These are phyloP conservation scores for Allium fistulosum DNA, from an alignment of 106 monocot species.

Conservation along the genomic window DNA sequence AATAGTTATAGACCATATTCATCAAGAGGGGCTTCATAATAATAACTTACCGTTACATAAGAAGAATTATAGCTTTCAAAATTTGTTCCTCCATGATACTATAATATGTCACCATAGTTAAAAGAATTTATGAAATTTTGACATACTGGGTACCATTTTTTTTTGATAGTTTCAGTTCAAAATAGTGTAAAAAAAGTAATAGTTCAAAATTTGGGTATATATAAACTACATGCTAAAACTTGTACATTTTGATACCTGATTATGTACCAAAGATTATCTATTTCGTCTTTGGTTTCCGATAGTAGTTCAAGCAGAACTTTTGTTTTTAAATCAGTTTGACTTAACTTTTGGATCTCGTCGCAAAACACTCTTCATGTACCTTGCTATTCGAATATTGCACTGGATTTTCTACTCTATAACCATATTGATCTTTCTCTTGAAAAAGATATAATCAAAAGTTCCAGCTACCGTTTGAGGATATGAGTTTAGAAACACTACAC, in stretches of 20 bases:
- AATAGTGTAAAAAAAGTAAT: too few relatives aligned
- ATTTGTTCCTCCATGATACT: constrained; percentile 99
- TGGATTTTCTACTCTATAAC: constrained; percentile 29
- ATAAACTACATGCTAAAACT: background rate
- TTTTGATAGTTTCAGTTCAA: too few relatives aligned
- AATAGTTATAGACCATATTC: constrained; percentile 72
- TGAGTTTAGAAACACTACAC: background rate
- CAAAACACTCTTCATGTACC: constrained; percentile 39
- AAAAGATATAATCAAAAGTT: background rate
- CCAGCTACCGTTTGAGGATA: too few relatives aligned
- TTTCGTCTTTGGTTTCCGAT: constrained; percentile 56
- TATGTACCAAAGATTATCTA: constrained; percentile 91
- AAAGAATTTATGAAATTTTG: too few relatives aligned
- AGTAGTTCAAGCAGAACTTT: constrained; percentile 55
- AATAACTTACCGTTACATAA: constrained; percentile 65
- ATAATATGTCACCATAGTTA: background rate
- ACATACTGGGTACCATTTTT: too few relatives aligned
- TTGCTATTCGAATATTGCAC: constrained; percentile 20
- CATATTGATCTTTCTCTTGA: constrained; percentile 46
- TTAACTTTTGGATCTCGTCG: constrained; percentile 30
- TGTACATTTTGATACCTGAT: constrained; percentile 32
- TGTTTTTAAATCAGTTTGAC: constrained; percentile 9
- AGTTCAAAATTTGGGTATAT: too few relatives aligned
- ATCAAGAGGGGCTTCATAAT: constrained; percentile 90
- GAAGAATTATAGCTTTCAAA: constrained; percentile 63